Conservation (phyloP, 176 grass and related monocot species). For the Rhynchospora pubera region DNA sequence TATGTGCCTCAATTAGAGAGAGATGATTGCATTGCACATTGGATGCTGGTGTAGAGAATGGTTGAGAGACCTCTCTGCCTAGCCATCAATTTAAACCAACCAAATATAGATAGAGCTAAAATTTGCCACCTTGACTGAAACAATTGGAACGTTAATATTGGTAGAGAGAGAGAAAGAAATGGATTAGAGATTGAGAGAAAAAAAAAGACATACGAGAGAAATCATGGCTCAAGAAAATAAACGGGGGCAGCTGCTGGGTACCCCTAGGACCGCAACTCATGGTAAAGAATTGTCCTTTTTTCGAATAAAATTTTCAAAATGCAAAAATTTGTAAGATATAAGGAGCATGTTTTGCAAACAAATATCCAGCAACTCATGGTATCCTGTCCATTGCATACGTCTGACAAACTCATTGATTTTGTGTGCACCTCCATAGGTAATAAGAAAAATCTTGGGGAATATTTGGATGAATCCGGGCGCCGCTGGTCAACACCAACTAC, state of each 20-base stretch:
- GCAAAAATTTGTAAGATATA: neutral
- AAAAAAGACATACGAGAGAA: neutral
- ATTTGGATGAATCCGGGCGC: conserved; percentile 45
- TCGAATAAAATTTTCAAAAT: neutral
- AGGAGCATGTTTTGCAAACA: neutral
- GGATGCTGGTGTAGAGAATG: conserved; percentile 6
- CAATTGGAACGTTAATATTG: neutral
- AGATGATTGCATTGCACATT: neutral
- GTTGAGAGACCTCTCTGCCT: conserved; percentile 11
- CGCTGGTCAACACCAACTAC: conserved; percentile 40
- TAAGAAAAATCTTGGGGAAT: conserved; percentile 20
- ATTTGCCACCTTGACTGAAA: neutral
- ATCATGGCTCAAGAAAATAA: conserved; percentile 4
- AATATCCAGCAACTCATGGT: neutral
- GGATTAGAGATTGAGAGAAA: neutral
- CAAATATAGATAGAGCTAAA: conserved; percentile 26
- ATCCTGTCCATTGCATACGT: neutral
- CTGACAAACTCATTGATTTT: neutral
- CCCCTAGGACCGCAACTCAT: neutral
- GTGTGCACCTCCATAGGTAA: neutral
- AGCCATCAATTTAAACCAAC: conserved; percentile 27
- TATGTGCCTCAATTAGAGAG: too few relatives aligned
- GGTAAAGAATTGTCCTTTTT: neutral
- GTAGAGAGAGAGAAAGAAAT: neutral
- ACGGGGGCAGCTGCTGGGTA: neutral